These are phyloP conservation scores for Zygoascus ofunaensis DNA, from an alignment of 805 yeast species.

Conservation along the genomic window DNA sequence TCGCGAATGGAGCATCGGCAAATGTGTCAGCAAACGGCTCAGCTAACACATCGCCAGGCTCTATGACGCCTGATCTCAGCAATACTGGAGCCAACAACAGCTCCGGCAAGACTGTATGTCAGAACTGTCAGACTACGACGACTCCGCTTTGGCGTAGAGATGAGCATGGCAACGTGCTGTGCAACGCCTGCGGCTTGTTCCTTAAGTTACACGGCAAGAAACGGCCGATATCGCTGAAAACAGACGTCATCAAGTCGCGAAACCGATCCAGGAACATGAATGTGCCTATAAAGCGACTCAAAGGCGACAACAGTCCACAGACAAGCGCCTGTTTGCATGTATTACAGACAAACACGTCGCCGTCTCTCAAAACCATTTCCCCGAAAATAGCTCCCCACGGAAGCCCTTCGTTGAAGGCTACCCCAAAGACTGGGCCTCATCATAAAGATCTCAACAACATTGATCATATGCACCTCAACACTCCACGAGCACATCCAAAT, in stretches of 20 bases:
- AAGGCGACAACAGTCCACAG: conserved; percentile 1
- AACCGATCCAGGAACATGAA: conserved; percentile 32
- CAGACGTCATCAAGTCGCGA: conserved; percentile 86
- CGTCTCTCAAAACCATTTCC: conserved; percentile 12
- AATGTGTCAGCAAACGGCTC: neutral
- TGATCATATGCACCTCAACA: conserved; percentile 10
- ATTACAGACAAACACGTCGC: conserved; percentile 6
- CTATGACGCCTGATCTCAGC: neutral
- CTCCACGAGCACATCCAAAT: too few relatives aligned
- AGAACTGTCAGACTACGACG: conserved; percentile 84
- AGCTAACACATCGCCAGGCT: neutral
- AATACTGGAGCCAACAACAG: neutral
- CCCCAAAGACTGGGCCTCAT: conserved; percentile 4
- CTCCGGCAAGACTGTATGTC: conserved; percentile 37
- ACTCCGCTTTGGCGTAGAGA: conserved; percentile 95
- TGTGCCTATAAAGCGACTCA: conserved; percentile 12
- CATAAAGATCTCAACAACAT: conserved; percentile 10
- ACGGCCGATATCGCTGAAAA: conserved; percentile 82
- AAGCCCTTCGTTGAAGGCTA: conserved; percentile 6
- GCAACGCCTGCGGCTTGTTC: conserved; percentile 91
- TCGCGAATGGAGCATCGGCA: neutral
- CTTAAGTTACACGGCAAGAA: conserved; percentile 87
- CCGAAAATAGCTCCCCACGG: conserved; percentile 12
- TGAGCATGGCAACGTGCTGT: conserved; percentile 79
- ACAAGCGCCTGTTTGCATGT: conserved; percentile 2